Evolutionary conservation across 371 early-diverging fungal species (phyloP).

Genomic region (Rhizomucor miehei): DNA sequence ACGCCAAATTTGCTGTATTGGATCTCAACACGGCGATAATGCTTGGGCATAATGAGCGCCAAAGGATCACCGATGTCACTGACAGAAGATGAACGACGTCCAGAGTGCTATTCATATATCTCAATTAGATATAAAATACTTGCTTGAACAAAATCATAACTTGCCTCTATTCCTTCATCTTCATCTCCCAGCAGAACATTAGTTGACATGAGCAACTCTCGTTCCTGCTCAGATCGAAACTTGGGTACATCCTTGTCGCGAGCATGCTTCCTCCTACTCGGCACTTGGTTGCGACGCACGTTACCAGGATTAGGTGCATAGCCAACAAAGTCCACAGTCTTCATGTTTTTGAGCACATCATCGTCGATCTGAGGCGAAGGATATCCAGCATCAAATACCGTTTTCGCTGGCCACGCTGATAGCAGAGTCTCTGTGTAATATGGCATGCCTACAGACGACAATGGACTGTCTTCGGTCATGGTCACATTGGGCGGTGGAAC

Average conservation of each 20-base stretch:
- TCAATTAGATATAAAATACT: background rate
- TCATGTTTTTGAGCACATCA: slow-evolving; percentile 72
- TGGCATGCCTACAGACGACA: slow-evolving; percentile 80
- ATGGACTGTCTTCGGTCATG: slow-evolving; percentile 66
- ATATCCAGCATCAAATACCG: slow-evolving; percentile 63
- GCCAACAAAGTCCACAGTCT: slow-evolving; percentile 89
- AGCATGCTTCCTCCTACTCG: slow-evolving; percentile 38
- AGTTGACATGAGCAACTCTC: slow-evolving; percentile 57
- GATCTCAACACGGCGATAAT: slow-evolving; percentile 79
- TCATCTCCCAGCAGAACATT: slow-evolving; percentile 25
- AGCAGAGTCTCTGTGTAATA: slow-evolving; percentile 73
- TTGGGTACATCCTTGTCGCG: slow-evolving; percentile 65
- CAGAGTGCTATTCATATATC: slow-evolving; percentile 14
- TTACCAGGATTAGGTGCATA: slow-evolving; percentile 85
- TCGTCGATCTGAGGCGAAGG: slow-evolving; percentile 72
- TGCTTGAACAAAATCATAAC: background rate
- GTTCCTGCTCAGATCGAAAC: slow-evolving; percentile 82
- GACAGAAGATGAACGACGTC: slow-evolving; percentile 38
- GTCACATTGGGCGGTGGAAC: slow-evolving; percentile 42
- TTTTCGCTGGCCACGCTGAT: slow-evolving; percentile 69
- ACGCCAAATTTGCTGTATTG: slow-evolving; percentile 90
- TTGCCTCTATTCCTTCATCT: slow-evolving; percentile 20
- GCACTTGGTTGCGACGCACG: slow-evolving; percentile 73
- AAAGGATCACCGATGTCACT: slow-evolving; percentile 38
- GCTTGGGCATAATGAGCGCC: slow-evolving; percentile 56